These are phyloP conservation scores for Boletus pseudo-olivaceus DNA, from an alignment of 768 basidiomycete species.

Conservation along the genomic window DNA sequence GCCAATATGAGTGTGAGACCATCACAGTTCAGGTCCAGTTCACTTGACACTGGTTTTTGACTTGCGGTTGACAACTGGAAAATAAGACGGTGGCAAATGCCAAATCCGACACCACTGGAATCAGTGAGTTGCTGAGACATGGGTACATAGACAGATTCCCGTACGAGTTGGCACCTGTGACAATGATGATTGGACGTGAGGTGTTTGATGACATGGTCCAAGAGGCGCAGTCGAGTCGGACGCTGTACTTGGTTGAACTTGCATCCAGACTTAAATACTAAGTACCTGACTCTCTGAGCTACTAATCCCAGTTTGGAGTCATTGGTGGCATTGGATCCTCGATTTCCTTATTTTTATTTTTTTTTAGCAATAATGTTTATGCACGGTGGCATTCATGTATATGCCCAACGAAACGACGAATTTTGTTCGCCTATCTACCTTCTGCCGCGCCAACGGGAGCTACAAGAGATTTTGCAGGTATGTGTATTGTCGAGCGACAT, in stretches of 20 bases:
- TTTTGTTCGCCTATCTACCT: neutral
- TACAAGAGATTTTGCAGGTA: neutral
- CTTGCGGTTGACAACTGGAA: slow-evolving; percentile 53
- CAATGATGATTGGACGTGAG: slow-evolving; percentile 49
- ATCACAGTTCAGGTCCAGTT: slow-evolving; percentile 34
- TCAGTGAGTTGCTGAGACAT: slow-evolving; percentile 31
- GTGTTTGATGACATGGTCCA: slow-evolving; percentile 25
- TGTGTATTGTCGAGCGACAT: neutral
- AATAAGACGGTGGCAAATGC: slow-evolving; percentile 76
- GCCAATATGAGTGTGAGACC: slow-evolving; percentile 78
- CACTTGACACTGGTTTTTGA: slow-evolving; percentile 31
- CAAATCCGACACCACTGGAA: slow-evolving; percentile 76
- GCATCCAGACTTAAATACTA: no score
- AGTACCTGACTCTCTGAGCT: no score
- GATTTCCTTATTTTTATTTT: no score
- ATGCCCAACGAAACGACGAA: neutral
- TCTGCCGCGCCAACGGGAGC: neutral
- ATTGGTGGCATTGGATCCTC: no score
- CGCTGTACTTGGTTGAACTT: no score
- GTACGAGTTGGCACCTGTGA: slow-evolving; percentile 71
- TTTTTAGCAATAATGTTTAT: no score
- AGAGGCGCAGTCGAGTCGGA: neutral
- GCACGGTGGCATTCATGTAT: neutral
- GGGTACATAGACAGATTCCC: slow-evolving; percentile 10
- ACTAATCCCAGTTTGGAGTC: no score